Conservation (phyloP, 768 basidiomycete genomes). For the Tylopilus vinaceipallidus region DNA sequence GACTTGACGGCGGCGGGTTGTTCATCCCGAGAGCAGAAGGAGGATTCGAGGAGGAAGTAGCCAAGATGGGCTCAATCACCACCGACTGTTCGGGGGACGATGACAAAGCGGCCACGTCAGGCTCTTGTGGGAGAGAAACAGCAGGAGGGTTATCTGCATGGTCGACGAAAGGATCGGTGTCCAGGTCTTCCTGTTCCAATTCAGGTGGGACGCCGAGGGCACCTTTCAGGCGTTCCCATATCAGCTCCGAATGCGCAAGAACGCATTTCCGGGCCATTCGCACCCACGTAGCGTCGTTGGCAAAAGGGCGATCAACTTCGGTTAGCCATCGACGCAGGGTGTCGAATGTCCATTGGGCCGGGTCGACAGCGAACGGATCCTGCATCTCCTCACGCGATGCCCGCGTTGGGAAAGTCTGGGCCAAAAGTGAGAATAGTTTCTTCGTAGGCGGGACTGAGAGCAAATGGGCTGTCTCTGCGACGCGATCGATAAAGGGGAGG, state of each 20-base stretch:
- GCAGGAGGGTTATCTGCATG: not conserved
- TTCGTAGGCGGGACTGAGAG: constrained; percentile 63
- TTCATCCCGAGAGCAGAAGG: constrained; percentile 19
- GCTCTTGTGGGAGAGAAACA: not conserved
- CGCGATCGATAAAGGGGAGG: constrained; percentile 85
- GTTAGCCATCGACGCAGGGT: constrained; percentile 73
- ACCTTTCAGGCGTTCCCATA: constrained; percentile 90
- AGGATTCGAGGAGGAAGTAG: constrained; percentile 28
- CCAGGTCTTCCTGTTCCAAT: constrained; percentile 59
- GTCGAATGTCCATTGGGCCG: constrained; percentile 66
- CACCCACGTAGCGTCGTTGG: constrained; percentile 73
- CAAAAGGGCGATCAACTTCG: constrained; percentile 56
- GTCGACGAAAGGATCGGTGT: not conserved
- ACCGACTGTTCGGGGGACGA: constrained; percentile 16
- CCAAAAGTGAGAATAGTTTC: constrained; percentile 69
- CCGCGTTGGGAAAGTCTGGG: constrained; percentile 59
- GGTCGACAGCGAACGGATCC: constrained; percentile 47
- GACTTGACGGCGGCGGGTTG: constrained; percentile 39
- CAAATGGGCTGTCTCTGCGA: constrained; percentile 69
- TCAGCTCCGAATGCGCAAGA: constrained; percentile 72
- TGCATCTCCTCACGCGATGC: constrained; percentile 28
- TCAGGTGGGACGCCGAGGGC: constrained; percentile 87
- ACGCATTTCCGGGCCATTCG: constrained; percentile 72
- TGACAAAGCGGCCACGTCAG: constrained; percentile 9
- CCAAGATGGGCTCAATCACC: constrained; percentile 56